phyloP scores from a whole-genome alignment of 1,139 yeast genomes.

The Diutina siamensis region DNA sequence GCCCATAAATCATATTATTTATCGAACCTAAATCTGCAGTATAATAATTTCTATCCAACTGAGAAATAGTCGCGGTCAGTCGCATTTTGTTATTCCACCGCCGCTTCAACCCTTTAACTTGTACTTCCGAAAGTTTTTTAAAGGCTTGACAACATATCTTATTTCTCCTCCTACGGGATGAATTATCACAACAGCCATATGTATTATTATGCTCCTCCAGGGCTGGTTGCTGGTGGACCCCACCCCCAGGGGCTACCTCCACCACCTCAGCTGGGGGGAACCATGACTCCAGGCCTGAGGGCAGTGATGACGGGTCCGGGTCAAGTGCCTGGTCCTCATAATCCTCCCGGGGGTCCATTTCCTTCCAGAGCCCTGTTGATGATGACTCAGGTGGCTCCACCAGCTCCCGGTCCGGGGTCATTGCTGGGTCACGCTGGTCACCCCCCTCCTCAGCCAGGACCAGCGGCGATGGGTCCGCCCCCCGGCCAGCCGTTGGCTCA shows the following conservation, averaged over 20 bases:
- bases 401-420: neutral
- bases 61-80: neutral
- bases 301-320: neutral
- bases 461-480: neutral
- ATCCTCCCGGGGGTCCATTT: neutral
- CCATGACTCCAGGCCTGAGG: neutral
- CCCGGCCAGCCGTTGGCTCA: conserved; percentile 4
- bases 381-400: neutral
- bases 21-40: neutral
- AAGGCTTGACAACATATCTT: neutral
- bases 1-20: neutral
- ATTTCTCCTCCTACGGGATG: neutral
- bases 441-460: neutral
- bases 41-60: neutral
- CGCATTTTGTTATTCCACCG: neutral
- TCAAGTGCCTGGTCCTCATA: neutral
- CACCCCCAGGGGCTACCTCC: conserved; percentile 1
- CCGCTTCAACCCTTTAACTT: neutral
- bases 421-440: neutral
- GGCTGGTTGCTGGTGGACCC: neutral
- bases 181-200: conserved; percentile 3
- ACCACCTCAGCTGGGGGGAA: neutral
- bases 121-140: neutral
- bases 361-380: neutral
- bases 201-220: conserved; percentile 3